Percentiles rank a stretch among this genome's conserved stretches.
Evolutionary conservation across 352 stramenopile species (phyloP).

Genomic region (Globisporangium nunn): DNA sequence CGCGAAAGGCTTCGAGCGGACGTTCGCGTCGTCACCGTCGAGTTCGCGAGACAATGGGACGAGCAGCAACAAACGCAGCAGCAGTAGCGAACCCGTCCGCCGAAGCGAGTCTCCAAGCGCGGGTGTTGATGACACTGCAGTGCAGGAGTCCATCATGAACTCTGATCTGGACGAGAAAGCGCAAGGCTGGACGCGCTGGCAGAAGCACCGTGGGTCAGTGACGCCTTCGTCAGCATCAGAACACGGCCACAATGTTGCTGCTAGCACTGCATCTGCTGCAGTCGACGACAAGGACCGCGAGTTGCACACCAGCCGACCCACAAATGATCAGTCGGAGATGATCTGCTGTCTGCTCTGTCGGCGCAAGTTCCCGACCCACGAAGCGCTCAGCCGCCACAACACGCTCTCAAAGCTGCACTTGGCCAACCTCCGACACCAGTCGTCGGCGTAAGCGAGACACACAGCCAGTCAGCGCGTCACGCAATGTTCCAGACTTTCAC

Average conservation of each 20-base stretch:
- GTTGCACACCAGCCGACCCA: not conserved
- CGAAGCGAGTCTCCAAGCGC: not conserved
- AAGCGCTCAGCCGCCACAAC: conserved; percentile 45
- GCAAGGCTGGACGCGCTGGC: conserved; percentile 32
- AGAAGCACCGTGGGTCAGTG: conserved; percentile 9
- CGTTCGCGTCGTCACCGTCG: conserved; percentile 22
- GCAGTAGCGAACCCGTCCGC: too few species aligned
- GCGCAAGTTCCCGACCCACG: conserved; percentile 48
- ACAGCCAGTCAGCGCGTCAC: conserved; percentile 7
- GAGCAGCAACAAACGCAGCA: not conserved
- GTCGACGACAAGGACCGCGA: not conserved
- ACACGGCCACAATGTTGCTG: not conserved
- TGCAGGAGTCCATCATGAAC: conserved; percentile 26
- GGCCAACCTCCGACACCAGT: conserved; percentile 22
- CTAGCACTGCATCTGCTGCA: not conserved
- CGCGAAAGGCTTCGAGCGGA: conserved; percentile 52
- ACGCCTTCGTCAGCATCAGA: not conserved
- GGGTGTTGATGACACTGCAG: not conserved
- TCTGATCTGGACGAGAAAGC: conserved; percentile 33
- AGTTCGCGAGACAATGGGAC: not conserved
- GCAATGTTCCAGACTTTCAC: conserved; percentile 58
- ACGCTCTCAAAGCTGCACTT: conserved; percentile 43
- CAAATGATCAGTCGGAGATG: not conserved
- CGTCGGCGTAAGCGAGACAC: conserved; percentile 1
- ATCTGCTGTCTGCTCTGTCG: conserved; percentile 62